Conservation (phyloP, 345 rosid species). For the Gynandropsis gynandra region DNA sequence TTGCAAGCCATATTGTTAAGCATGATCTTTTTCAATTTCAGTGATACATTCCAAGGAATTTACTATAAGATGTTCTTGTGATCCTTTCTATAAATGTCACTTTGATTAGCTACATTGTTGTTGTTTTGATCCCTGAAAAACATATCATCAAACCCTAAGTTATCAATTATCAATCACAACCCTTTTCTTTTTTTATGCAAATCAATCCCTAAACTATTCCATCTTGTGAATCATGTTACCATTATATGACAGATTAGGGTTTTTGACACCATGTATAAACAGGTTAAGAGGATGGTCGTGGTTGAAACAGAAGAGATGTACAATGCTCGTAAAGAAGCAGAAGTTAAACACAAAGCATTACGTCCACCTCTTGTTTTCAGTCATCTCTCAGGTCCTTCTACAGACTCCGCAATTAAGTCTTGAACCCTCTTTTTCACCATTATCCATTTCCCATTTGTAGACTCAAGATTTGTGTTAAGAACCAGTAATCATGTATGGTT, state of each 20-base stretch:
- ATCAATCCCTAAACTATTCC: too few species aligned
- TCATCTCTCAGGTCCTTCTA: conserved; percentile 37
- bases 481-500: too few species aligned
- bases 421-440: conserved; percentile 12
- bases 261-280: background rate
- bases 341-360: conserved; percentile 44
- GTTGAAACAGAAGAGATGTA: conserved; percentile 79
- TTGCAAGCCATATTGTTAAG: conserved; percentile 36
- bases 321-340: conserved; percentile 60
- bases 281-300: conserved; percentile 73
- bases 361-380: conserved; percentile 52
- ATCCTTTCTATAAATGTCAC: too few species aligned
- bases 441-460: conserved; percentile 10
- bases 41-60: conserved; percentile 12
- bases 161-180: too few species aligned
- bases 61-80: too few species aligned
- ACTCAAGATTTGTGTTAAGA: background rate
- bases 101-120: too few species aligned
- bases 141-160: too few species aligned
- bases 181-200: too few species aligned
- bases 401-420: conserved; percentile 33
- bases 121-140: too few species aligned
- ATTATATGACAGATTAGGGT: background rate
- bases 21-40: conserved; percentile 33
- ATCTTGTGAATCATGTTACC: background rate